These are phyloP conservation scores for Arachnomyces sp. DNA, from an alignment of 2,329 filamentous ascomycete species.

Conservation along the genomic window DNA sequence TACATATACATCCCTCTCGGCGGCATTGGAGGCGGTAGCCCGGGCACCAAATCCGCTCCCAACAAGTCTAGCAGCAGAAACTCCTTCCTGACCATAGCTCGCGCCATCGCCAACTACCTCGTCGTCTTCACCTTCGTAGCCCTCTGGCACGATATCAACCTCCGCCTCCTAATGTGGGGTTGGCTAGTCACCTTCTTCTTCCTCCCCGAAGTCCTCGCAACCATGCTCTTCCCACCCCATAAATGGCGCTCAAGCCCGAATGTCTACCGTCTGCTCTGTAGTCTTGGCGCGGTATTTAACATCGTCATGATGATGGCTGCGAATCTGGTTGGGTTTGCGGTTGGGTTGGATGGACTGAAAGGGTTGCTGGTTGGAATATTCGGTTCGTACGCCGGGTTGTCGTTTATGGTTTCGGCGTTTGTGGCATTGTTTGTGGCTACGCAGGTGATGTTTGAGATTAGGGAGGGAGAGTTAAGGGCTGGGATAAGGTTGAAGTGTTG, in stretches of 20 bases:
- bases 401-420: conserved; percentile 67
- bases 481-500: conserved; percentile 80
- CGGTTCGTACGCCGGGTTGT: conserved; percentile 64
- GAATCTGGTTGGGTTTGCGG: conserved; percentile 89
- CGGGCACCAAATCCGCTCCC: conserved; percentile 12
- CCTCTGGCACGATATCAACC: conserved; percentile 94
- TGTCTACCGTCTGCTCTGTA: conserved; percentile 71
- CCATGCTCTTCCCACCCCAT: conserved; percentile 62
- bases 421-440: conserved; percentile 72
- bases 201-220: conserved; percentile 72
- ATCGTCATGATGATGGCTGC: conserved; percentile 93
- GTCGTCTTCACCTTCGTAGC: conserved; percentile 94
- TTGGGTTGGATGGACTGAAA: conserved; percentile 80
- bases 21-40: conserved; percentile 45
- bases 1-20: conserved; percentile 93
- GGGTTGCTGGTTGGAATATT: conserved; percentile 69
- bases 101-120: conserved; percentile 66
- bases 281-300: conserved; percentile 72
- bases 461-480: conserved; percentile 73
- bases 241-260: conserved; percentile 65
- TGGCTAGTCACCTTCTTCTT: conserved; percentile 96
- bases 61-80: conserved; percentile 40
- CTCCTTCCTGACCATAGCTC: conserved; percentile 42
- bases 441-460: conserved; percentile 94
- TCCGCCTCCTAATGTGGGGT: conserved; percentile 86